Base-by-base conservation (phyloP, 2,329 filamentous ascomycete genomes). In the Cytospora piceae region DNA sequence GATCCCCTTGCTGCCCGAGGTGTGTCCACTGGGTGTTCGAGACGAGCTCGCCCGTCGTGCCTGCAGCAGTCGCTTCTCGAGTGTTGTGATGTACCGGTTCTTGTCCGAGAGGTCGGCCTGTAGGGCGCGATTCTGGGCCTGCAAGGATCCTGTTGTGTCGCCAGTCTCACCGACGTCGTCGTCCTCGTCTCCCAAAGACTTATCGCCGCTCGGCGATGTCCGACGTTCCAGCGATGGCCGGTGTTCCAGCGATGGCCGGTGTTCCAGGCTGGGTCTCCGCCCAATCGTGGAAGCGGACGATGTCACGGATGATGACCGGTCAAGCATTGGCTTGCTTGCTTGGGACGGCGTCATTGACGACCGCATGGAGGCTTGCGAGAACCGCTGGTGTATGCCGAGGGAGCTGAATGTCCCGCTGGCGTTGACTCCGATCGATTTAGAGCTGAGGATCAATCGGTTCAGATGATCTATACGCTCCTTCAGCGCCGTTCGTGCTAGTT, bases 401-500 rank as follows among this genome's bases (percentile, higher is more conserved):
- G 89, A 85, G 71, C 89, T 92, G 70, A 88, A 88, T 1, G 89
- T 88, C 27, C 90, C 89, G 70, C 89, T 90, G 37, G 82, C 84
- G 77, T 99, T 99, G 63, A 99, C 95, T 6, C 95, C 95, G 7
- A 92, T 91, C 6, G 94, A 98, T 75, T 97, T 97, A 20, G 94
- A 98, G 75, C 93, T 96, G 67, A 99, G 81, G 69, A 99, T 98
- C 58, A 99, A 82, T 57, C 94, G 89, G 78, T 98, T 99, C 56
- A 99, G 83, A 77, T 99, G 95, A 75, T 97, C 94, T 72, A 99
- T 99, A 34, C 95, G 90, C 80, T 99, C 95, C 77, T 98, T 99
- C 63, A 99, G 81, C 0, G 95, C 95, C 0, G 95, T 99, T 52
- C 95, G 88, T 37, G 95, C 95, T 56, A 99, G 85, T 76, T 99